Evolutionary conservation across 768 basidiomycete species (phyloP).

Genomic region (Pholiota conissans): DNA sequence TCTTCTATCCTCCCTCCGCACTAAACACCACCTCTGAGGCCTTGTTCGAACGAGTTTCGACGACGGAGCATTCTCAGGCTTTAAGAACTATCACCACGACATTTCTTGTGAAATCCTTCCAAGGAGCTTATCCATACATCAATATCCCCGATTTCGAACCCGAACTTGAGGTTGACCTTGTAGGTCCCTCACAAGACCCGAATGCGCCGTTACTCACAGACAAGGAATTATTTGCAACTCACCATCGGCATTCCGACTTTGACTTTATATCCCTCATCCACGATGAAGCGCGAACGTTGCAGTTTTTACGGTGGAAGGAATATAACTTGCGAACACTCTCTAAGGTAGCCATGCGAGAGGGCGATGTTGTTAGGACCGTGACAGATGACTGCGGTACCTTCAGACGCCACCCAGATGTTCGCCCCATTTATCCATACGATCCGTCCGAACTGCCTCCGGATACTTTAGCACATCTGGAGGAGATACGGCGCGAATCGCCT

Average conservation of each 20-base stretch:
- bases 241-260: constrained; percentile 24
- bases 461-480: constrained; percentile 8
- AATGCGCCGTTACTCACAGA: constrained; percentile 15
- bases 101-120: constrained; percentile 1
- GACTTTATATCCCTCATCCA: constrained; percentile 20
- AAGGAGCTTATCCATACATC: neutral
- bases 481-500: constrained; percentile 10
- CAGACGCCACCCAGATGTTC: neutral
- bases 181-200: constrained; percentile 17
- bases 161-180: neutral
- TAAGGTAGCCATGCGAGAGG: constrained; percentile 16
- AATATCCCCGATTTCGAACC: neutral
- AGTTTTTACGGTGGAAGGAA: constrained; percentile 27
- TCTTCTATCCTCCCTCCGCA: constrained; percentile 1
- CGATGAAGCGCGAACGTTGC: constrained; percentile 21
- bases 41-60: constrained; percentile 13
- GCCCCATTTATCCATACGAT: constrained; percentile 14
- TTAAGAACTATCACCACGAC: constrained; percentile 14
- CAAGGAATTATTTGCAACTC: constrained; percentile 20
- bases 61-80: constrained; percentile 13
- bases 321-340: constrained; percentile 12
- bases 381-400: constrained; percentile 8
- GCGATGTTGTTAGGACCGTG: constrained; percentile 14
- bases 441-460: constrained; percentile 13
- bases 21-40: neutral